phyloP scores from a whole-genome alignment of 2,329 filamentous ascomycete species.

The Cadophora gregata region DNA sequence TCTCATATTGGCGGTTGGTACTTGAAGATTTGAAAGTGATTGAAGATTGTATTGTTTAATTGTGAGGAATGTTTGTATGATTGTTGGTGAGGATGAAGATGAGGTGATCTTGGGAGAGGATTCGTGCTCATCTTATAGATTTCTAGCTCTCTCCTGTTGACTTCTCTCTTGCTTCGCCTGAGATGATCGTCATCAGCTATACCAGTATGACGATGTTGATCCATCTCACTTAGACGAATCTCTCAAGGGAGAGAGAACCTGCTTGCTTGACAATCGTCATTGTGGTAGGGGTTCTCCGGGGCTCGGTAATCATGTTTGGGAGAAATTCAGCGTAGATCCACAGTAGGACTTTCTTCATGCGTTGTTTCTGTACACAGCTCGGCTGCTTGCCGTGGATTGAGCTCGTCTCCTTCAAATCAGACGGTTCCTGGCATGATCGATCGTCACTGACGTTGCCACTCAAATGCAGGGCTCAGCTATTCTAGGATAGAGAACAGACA shows the following conservation, averaged over 20 bases:
- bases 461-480: conserved; percentile 31
- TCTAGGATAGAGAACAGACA: conserved; percentile 24
- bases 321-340: conserved; percentile 31
- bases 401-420: conserved; percentile 19
- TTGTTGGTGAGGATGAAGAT: conserved; percentile 26
- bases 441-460: conserved; percentile 27
- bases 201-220: conserved; percentile 26
- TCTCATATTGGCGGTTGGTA: conserved; percentile 33
- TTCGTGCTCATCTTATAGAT: conserved; percentile 29
- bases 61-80: conserved; percentile 17
- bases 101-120: conserved; percentile 24
- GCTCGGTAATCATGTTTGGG: conserved; percentile 14
- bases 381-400: conserved; percentile 12
- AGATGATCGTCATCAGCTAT: conserved; percentile 20
- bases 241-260: conserved; percentile 17
- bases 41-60: conserved; percentile 17
- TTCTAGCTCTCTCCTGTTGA: conserved; percentile 14
- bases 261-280: conserved; percentile 28
- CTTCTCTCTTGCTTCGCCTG: background rate
- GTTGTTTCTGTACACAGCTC: conserved; percentile 9
- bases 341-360: conserved; percentile 25
- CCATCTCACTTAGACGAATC: conserved; percentile 17
- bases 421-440: conserved; percentile 31
- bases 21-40: conserved; percentile 18
- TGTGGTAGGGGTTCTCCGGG: background rate